These are phyloP conservation scores for Vaccinium vitisidaea DNA, from an alignment of 148 eudicot species.

Conservation along the genomic window DNA sequence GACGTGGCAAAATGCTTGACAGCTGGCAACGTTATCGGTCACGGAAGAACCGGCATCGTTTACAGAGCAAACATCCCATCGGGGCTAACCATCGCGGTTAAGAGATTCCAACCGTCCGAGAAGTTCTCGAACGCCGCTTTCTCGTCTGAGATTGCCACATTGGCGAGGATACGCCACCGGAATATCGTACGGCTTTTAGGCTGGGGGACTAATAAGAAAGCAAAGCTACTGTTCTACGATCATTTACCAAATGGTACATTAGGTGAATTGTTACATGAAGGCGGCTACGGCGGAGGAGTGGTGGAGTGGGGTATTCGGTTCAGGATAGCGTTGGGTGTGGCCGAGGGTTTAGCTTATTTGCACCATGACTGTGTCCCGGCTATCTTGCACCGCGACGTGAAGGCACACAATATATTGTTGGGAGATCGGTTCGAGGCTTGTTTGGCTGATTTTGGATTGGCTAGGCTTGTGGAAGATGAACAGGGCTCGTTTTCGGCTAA, in stretches of 20 bases:
- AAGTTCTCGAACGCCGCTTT: slow-evolving; percentile 52
- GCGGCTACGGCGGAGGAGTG: slow-evolving; percentile 22
- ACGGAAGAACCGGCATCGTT: slow-evolving; percentile 67
- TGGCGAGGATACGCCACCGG: slow-evolving; percentile 74
- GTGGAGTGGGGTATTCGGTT: slow-evolving; percentile 74
- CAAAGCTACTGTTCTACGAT: slow-evolving; percentile 74
- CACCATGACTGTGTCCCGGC: slow-evolving; percentile 87
- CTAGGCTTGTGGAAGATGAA: slow-evolving; percentile 71
- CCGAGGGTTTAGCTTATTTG: slow-evolving; percentile 82
- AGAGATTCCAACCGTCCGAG: slow-evolving; percentile 60
- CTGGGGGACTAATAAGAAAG: slow-evolving; percentile 71
- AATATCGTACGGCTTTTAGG: slow-evolving; percentile 77
- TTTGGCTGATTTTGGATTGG: slow-evolving; percentile 88
- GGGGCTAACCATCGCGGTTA: slow-evolving; percentile 53
- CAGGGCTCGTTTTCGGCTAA: slow-evolving; percentile 44
- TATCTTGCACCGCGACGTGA: slow-evolving; percentile 83
- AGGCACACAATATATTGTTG: slow-evolving; percentile 74
- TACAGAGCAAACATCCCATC: slow-evolving; percentile 44
- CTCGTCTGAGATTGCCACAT: slow-evolving; percentile 77
- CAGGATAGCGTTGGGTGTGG: slow-evolving; percentile 81
- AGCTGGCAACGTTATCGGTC: slow-evolving; percentile 56
- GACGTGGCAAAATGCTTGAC: slow-evolving; percentile 65
- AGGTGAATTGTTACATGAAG: slow-evolving; percentile 63
- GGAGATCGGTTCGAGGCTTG: slow-evolving; percentile 82
- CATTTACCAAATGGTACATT: slow-evolving; percentile 67